phyloP scores from a whole-genome alignment of 768 basidiomycete genomes.

The Suillus luteus region DNA sequence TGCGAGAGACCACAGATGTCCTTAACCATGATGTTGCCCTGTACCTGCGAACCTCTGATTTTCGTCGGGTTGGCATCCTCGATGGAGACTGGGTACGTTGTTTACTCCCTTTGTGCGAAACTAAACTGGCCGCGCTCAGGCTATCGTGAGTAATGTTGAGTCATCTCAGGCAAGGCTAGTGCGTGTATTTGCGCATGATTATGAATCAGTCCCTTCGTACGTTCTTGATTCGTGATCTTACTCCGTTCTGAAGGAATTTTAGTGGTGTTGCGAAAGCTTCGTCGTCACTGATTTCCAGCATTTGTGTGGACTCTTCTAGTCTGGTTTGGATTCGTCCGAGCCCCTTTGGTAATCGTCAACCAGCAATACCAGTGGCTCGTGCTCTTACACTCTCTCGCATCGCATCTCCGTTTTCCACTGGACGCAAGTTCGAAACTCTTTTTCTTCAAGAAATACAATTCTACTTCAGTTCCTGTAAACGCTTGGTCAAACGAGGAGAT shows the following conservation, averaged over 20 bases:
- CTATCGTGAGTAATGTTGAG: constrained; percentile 44
- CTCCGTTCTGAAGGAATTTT: constrained; percentile 8
- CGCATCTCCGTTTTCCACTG: constrained; percentile 69
- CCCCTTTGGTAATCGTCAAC: constrained; percentile 60
- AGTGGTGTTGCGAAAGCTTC: constrained; percentile 47
- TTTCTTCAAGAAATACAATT: constrained; percentile 62
- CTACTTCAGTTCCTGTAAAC: constrained; percentile 57
- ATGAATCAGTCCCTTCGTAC: constrained; percentile 39
- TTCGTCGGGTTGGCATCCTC: constrained; percentile 65
- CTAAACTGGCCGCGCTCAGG: constrained; percentile 39
- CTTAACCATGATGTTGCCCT: constrained; percentile 52
- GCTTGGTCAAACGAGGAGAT: constrained; percentile 74
- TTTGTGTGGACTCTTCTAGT: constrained; percentile 34
- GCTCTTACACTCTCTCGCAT: constrained; percentile 79
- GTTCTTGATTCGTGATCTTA: constrained; percentile 19
- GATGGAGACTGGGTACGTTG: constrained; percentile 76
- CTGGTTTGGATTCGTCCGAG: constrained; percentile 48
- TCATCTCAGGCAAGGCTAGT: constrained; percentile 51
- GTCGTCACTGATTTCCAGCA: constrained; percentile 57
- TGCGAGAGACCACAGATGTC: background rate
- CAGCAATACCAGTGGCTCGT: constrained; percentile 66
- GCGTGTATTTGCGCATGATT: constrained; percentile 56
- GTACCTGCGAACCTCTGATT: constrained; percentile 62
- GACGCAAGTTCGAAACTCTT: constrained; percentile 60
- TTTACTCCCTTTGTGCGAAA: background rate